These are phyloP conservation scores for Singerocomus inundabilis DNA, from an alignment of 1,284 basidiomycete species.

Conservation along the genomic window DNA sequence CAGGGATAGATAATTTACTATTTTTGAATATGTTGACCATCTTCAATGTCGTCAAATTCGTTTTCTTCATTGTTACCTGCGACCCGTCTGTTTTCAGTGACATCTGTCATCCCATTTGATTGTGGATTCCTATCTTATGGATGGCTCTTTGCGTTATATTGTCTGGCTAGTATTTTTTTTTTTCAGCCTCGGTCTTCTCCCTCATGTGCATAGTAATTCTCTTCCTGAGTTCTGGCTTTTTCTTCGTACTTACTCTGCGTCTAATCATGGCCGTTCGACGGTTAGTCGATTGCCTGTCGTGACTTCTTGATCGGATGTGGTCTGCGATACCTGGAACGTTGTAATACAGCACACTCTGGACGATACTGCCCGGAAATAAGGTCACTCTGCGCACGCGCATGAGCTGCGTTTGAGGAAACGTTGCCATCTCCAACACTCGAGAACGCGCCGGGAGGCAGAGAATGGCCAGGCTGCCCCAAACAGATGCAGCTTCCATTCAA, in stretches of 20 bases:
- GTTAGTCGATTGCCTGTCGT: slow-evolving; percentile 12
- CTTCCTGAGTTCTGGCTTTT: background rate
- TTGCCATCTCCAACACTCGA: background rate
- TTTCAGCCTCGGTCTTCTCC: background rate
- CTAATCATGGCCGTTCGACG: slow-evolving; percentile 24
- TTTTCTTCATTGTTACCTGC: slow-evolving; percentile 10
- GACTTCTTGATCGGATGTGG: slow-evolving; percentile 30
- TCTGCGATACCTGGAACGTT: slow-evolving; percentile 38
- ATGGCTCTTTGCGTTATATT: slow-evolving; percentile 20
- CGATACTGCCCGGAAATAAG: slow-evolving; percentile 25
- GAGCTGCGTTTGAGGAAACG: background rate
- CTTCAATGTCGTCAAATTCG: slow-evolving; percentile 27
- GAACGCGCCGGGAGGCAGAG: background rate
- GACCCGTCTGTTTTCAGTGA: slow-evolving; percentile 9
- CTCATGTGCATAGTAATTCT: slow-evolving; percentile 28
- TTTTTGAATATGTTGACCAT: slow-evolving; percentile 38
- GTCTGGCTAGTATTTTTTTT: slow-evolving; percentile 15
- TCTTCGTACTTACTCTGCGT: slow-evolving; percentile 26
- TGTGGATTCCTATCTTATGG: slow-evolving; percentile 12
- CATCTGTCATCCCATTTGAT: slow-evolving; percentile 7
- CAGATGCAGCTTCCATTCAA: slow-evolving; percentile 16
- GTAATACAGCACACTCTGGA: slow-evolving; percentile 36
- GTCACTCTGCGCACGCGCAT: background rate
- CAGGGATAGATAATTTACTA: slow-evolving; percentile 32
- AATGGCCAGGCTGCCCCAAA: too few relatives aligned